Percentiles rank a stretch among this genome's conserved stretches.
Conservation (phyloP, 176 grass and related monocot genomes). For the Lolium perenne region DNA sequence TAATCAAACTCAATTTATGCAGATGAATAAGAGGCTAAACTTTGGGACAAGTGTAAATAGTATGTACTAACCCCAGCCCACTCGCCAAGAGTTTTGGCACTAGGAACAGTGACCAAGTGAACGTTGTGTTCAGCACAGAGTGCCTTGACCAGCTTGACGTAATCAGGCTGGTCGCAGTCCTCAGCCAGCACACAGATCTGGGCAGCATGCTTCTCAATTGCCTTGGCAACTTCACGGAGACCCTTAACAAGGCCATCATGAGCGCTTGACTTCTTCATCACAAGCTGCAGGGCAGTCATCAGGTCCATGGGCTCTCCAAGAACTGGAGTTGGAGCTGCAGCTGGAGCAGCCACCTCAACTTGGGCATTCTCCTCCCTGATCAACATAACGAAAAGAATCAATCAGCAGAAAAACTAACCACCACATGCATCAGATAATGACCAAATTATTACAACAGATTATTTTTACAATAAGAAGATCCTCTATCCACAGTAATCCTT, state of each 20-base stretch:
- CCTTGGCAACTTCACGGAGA: constrained; percentile 57
- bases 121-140: constrained; percentile 72
- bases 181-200: constrained; percentile 63
- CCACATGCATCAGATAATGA: neutral
- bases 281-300: constrained; percentile 67
- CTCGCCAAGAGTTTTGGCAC: constrained; percentile 64
- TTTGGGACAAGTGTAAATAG: neutral
- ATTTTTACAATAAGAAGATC: no score
- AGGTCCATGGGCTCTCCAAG: constrained; percentile 75
- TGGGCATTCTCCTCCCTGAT: constrained; percentile 52
- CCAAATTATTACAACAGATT: no score
- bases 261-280: constrained; percentile 62
- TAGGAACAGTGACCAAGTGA: constrained; percentile 62
- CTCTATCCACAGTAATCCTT: no score
- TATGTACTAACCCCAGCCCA: constrained; percentile 56
- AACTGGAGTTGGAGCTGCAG: constrained; percentile 32
- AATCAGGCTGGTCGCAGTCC: constrained; percentile 70
- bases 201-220: constrained; percentile 66
- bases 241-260: constrained; percentile 64
- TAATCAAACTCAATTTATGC: neutral
- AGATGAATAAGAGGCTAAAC: neutral
- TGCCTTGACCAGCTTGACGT: constrained; percentile 68
- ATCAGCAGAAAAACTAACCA: neutral
- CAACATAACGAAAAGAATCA: neutral
- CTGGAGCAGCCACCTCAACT: constrained; percentile 44